A percentile compares a stretch with the other conserved stretches of the same genome.
phyloP scores from a whole-genome alignment of 2,329 filamentous ascomycete species.

The Ophiostoma populinum region DNA sequence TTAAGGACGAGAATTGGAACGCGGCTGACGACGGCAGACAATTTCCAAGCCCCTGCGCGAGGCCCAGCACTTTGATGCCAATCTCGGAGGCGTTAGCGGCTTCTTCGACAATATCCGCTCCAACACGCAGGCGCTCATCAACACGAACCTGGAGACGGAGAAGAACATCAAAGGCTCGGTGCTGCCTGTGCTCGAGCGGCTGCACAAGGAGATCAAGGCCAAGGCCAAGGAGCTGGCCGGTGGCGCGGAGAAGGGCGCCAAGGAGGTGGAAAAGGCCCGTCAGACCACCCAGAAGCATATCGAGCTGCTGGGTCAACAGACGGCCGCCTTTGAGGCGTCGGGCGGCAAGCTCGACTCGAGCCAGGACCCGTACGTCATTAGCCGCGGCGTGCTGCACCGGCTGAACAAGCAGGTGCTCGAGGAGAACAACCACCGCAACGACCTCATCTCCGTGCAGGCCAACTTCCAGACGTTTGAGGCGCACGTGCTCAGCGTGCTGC shows the following conservation, averaged over 20 bases:
- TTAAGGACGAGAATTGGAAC: not conserved
- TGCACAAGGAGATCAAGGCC: conserved; percentile 93
- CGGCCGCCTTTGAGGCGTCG: conserved; percentile 60
- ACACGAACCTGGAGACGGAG: conserved; percentile 79
- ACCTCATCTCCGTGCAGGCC: conserved; percentile 79
- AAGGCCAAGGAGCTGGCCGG: conserved; percentile 78
- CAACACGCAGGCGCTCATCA: conserved; percentile 83
- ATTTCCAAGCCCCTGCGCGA: conserved; percentile 75
- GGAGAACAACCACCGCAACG: conserved; percentile 91
- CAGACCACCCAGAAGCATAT: conserved; percentile 85
- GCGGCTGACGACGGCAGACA: conserved; percentile 31
- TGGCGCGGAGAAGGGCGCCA: conserved; percentile 69
- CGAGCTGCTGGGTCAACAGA: conserved; percentile 75
- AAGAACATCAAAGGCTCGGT: conserved; percentile 77
- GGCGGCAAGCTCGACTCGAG: conserved; percentile 51
- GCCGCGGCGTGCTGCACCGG: conserved; percentile 65
- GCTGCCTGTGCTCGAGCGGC: conserved; percentile 70
- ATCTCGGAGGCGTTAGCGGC: conserved; percentile 68
- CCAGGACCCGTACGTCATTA: conserved; percentile 79
- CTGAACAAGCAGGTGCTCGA: conserved; percentile 82
- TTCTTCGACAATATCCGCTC: conserved; percentile 88
- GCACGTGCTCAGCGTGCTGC: conserved; percentile 67
- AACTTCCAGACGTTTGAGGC: conserved; percentile 77
- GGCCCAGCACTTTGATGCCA: conserved; percentile 84
- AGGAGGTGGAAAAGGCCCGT: conserved; percentile 82